Base-by-base conservation (phyloP, 352 stramenopile genomes). In the Phytophthora melonis region DNA sequence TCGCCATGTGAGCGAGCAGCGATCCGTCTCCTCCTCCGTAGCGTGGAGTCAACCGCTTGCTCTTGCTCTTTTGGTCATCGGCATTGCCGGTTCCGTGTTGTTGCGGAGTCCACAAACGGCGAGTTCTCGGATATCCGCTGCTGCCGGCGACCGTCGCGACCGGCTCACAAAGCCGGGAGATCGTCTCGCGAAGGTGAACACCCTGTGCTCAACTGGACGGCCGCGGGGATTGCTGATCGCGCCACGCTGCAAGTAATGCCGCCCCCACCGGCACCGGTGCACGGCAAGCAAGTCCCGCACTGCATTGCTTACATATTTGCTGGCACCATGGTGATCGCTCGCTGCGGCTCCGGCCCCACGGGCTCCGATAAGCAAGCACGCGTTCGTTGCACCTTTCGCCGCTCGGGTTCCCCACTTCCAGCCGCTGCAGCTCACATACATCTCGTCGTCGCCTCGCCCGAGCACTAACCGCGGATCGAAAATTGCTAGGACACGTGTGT, bases 401-500 rank as follows among this genome's bases (percentile, higher is more conserved):
- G 34, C 45, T 47, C 5, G 30, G 14, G 45, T 76, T 79, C 72
- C 45, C 39, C 43, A 30, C 58, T 65, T 47, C 62, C 72, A 79
- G 72, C 71, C 66, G 71, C 65, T 68, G 41, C 54, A 65, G 32
- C 55, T 73, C 52, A 57, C 53, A 30, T 34, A 75, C 61, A 76
- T 70, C 52, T 63, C 66, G 49, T 79, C 67, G 72, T 75, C 23
- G 66, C 34, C 59, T 75, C 54, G 70, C 58, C 59, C n/a, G 27
- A 61, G 49, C 65, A 60, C 53, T 50, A 57, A 63, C 61, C 45
- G 34, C 27, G 9, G 9, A 58, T 27, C 62, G 72, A 59, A 68
- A 54, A 68, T 60, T 49, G 10, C 9, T 50, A 16, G 25, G 52
- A 45, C 43, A 45, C 27, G 27, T 69, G n/a, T 19, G 34, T 67